phyloP scores from a whole-genome alignment of 2,329 filamentous ascomycete species.

The Fusarium brevicatenulatum region DNA sequence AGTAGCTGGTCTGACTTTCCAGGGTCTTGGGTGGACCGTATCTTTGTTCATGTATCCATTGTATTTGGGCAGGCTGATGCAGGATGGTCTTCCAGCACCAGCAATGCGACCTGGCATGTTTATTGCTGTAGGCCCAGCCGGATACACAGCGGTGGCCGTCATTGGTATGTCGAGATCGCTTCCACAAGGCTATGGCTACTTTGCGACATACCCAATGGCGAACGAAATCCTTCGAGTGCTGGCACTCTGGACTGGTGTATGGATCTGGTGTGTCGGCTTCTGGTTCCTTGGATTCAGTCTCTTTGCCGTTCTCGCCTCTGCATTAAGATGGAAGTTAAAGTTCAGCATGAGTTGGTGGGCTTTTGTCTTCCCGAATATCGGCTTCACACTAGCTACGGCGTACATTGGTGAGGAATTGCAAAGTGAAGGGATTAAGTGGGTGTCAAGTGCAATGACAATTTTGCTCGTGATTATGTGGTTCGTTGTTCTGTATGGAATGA shows the following conservation, averaged over 20 bases:
- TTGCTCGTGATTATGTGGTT: slow-evolving; percentile 40
- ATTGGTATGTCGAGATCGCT: slow-evolving; percentile 42
- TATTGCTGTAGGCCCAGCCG: slow-evolving; percentile 39
- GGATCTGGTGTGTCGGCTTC: slow-evolving; percentile 44
- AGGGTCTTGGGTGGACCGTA: slow-evolving; percentile 44
- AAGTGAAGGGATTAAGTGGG: slow-evolving; percentile 39
- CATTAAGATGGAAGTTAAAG: slow-evolving; percentile 25
- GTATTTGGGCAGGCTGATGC: slow-evolving; percentile 43
- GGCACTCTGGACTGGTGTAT: slow-evolving; percentile 41
- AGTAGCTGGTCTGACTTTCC: slow-evolving; percentile 42
- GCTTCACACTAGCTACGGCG: slow-evolving; percentile 40
- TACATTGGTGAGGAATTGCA: slow-evolving; percentile 41
- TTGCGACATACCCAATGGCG: slow-evolving; percentile 39
- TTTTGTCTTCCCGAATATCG: slow-evolving; percentile 44
- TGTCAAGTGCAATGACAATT: slow-evolving; percentile 38
- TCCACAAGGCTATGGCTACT: slow-evolving; percentile 41
- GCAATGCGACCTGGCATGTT: slow-evolving; percentile 44
- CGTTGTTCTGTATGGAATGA: slow-evolving; percentile 34
- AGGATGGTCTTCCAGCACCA: slow-evolving; percentile 42
- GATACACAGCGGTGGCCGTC: slow-evolving; percentile 42
- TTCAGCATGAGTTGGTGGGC: slow-evolving; percentile 46
- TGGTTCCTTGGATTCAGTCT: slow-evolving; percentile 44
- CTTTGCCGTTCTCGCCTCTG: slow-evolving; percentile 33
- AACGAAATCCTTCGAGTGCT: slow-evolving; percentile 38
- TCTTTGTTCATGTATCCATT: slow-evolving; percentile 39